These are phyloP conservation scores for Fomitopsis pulvina DNA, from an alignment of 768 basidiomycete species.

Conservation along the genomic window DNA sequence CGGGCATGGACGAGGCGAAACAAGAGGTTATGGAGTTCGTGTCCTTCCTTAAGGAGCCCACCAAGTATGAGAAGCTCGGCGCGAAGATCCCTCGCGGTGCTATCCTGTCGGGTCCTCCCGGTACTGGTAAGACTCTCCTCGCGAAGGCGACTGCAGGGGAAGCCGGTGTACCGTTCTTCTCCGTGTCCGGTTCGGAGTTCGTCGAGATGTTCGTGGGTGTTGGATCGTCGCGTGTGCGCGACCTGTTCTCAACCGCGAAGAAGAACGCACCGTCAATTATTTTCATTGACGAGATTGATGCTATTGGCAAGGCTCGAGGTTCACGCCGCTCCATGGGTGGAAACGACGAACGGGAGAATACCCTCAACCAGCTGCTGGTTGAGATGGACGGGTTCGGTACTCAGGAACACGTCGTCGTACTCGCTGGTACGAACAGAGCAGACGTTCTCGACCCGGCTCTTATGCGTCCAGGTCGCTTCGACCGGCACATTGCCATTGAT, in stretches of 20 bases:
- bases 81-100: constrained; percentile 97
- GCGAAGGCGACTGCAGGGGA: constrained; percentile 99
- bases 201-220: constrained; percentile 99
- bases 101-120: constrained; percentile 92
- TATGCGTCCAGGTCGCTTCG: constrained; percentile 96
- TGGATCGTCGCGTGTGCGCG: constrained; percentile 93
- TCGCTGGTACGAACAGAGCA: constrained; percentile 94
- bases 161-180: constrained; percentile 95
- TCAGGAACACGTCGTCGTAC: constrained; percentile 92
- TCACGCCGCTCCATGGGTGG: constrained; percentile 77
- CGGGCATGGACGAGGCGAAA: constrained; percentile 99
- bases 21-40: constrained; percentile 99
- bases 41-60: constrained; percentile 95
- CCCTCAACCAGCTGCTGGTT: constrained; percentile 93
- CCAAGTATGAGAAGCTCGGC: constrained; percentile 91
- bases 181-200: constrained; percentile 98
- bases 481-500: constrained; percentile 93
- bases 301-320: constrained; percentile 91
- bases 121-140: constrained; percentile 96
- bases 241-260: constrained; percentile 95
- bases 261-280: constrained; percentile 98
- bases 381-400: constrained; percentile 99
- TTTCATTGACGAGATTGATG: constrained; percentile 99
- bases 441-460: constrained; percentile 95
- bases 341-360: constrained; percentile 97